Percentiles rank a stretch among this genome's conserved stretches.
phyloP scores from a whole-genome alignment of 116 monocot species.

The Trichopus zeylanicus region DNA sequence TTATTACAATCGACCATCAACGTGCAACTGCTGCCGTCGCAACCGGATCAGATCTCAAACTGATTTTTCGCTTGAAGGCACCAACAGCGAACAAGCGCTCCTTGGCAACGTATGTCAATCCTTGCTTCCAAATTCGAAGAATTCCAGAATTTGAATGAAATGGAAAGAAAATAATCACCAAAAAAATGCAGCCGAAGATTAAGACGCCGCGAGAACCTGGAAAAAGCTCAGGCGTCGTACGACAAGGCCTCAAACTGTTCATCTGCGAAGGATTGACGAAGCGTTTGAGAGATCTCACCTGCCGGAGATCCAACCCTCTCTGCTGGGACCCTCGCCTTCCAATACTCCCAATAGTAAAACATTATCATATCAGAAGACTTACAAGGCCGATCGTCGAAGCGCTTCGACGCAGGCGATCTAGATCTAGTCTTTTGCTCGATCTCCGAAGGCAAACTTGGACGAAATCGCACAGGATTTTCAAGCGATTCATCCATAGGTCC shows the following conservation, averaged over 20 bases:
- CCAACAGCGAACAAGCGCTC: no score
- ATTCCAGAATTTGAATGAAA: not conserved
- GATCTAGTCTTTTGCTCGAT: not conserved
- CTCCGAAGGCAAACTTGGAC: conserved; percentile 27
- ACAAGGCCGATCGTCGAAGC: not conserved
- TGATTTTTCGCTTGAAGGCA: no score
- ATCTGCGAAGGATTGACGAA: conserved; percentile 2
- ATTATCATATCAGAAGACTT: not conserved
- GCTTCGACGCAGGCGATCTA: not conserved
- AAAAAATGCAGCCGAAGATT: not conserved
- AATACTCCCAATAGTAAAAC: not conserved
- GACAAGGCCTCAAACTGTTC: not conserved
- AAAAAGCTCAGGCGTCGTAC: conserved; percentile 5
- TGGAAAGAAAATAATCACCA: not conserved
- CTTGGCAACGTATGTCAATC: no score
- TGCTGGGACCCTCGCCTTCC: conserved; percentile 13
- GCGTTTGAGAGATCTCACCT: conserved; percentile 13
- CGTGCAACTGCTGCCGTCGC: no score
- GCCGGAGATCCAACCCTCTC: conserved; percentile 9
- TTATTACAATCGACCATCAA: no score
- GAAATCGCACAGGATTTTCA: conserved; percentile 9
- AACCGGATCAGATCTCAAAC: no score
- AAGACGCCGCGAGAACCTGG: not conserved
- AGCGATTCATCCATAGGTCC: conserved; percentile 24
- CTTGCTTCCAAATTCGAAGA: no score